These are phyloP conservation scores for Clarireedia monteithiana DNA, from an alignment of 2,329 filamentous ascomycete species.

Conservation along the genomic window DNA sequence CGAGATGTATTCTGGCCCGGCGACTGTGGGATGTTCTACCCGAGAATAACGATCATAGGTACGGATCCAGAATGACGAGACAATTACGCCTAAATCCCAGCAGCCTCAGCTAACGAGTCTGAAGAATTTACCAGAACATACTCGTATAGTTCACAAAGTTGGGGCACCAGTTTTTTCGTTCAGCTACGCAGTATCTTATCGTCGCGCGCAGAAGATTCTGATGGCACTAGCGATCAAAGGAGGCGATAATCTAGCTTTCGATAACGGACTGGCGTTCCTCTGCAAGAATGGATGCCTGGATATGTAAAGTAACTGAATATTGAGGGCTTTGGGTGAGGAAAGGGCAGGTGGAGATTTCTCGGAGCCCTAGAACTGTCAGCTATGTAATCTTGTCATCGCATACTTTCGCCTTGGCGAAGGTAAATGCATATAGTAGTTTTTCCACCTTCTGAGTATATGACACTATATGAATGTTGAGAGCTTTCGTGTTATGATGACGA, in stretches of 20 bases:
- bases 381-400: too few relatives aligned
- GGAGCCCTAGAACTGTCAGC: too few relatives aligned
- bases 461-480: too few relatives aligned
- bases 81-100: slow-evolving; percentile 19
- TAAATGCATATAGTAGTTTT: too few relatives aligned
- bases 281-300: slow-evolving; percentile 28
- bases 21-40: slow-evolving; percentile 28
- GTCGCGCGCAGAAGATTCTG: slow-evolving; percentile 45
- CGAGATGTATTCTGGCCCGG: slow-evolving; percentile 34
- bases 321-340: too few relatives aligned
- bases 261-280: slow-evolving; percentile 29
- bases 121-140: slow-evolving; percentile 11
- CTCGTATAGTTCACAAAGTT: slow-evolving; percentile 25
- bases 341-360: too few relatives aligned
- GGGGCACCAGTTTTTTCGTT: slow-evolving; percentile 28
- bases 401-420: too few relatives aligned
- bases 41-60: slow-evolving; percentile 9
- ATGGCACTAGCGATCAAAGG: slow-evolving; percentile 45
- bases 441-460: too few relatives aligned
- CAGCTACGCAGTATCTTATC: slow-evolving; percentile 29
- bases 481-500: too few relatives aligned
- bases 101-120: slow-evolving; percentile 10
- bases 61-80: slow-evolving; percentile 24
- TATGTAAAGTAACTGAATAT: slow-evolving; percentile 22
- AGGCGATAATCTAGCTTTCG: slow-evolving; percentile 21